A percentile compares a stretch with the other conserved stretches of the same genome.
These are phyloP conservation scores for Mortierella polycephala DNA, from an alignment of 371 early-diverging fungal genomes.

Conservation along the genomic window DNA sequence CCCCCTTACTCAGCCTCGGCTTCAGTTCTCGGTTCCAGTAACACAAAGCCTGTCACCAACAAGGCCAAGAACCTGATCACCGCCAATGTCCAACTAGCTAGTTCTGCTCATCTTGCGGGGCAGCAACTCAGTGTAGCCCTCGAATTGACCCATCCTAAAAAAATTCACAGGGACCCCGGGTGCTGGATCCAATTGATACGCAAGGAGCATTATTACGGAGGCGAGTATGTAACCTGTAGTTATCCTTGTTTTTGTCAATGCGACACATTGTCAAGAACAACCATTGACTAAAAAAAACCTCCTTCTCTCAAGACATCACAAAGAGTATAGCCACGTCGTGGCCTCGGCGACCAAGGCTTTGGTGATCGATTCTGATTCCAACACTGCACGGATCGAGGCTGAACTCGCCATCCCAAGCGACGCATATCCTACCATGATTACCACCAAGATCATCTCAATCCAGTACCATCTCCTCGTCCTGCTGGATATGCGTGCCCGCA, in stretches of 20 bases:
- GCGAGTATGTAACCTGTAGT: constrained; percentile 27
- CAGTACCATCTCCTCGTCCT: constrained; percentile 34
- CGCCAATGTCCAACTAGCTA: constrained; percentile 19
- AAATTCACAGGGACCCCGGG: constrained; percentile 26
- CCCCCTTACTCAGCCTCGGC: constrained; percentile 21
- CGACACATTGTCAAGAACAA: not conserved
- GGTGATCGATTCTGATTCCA: constrained; percentile 1
- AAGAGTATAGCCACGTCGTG: constrained; percentile 29
- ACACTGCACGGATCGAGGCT: constrained; percentile 17
- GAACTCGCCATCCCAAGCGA: constrained; percentile 18
- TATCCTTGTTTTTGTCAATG: not conserved
- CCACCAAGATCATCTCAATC: constrained; percentile 35
- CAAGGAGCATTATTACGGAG: constrained; percentile 31
- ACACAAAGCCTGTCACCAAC: constrained; percentile 22
- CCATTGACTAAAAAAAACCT: not conserved
- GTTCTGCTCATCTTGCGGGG: constrained; percentile 27
- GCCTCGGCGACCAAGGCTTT: constrained; percentile 16
- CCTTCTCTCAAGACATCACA: constrained; percentile 5
- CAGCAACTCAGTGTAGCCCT: constrained; percentile 11
- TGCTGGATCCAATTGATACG: constrained; percentile 51
- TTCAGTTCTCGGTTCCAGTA: constrained; percentile 14
- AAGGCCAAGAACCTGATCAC: constrained; percentile 18
- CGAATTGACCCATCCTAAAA: constrained; percentile 16
- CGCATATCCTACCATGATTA: constrained; percentile 24
- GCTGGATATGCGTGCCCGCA: constrained; percentile 31